phyloP scores from a whole-genome alignment of 768 basidiomycete genomes.

The Daedaleopsis sinensis region DNA sequence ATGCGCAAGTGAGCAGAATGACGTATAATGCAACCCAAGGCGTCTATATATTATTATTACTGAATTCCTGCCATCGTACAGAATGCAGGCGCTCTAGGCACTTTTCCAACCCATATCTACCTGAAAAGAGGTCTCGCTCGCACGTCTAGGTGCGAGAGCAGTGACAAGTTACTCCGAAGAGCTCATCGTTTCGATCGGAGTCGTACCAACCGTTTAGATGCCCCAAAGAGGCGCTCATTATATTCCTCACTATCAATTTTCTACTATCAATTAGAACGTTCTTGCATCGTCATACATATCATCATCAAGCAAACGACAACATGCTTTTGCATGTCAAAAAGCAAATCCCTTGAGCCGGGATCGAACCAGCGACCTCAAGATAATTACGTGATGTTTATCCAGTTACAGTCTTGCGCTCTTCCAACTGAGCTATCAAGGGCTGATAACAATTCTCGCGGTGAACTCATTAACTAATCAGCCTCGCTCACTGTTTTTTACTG shows the following conservation, averaged over 20 bases:
- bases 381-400: background rate
- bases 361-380: slow-evolving; percentile 2
- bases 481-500: too few relatives aligned
- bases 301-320: too few relatives aligned
- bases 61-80: background rate
- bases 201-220: too few relatives aligned
- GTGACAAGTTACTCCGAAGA: too few relatives aligned
- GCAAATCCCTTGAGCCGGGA: background rate
- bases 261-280: too few relatives aligned
- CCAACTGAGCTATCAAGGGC: slow-evolving; percentile 26
- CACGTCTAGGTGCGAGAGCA: too few relatives aligned
- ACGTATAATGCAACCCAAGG: background rate
- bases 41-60: background rate
- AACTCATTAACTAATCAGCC: too few relatives aligned
- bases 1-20: slow-evolving; percentile 64
- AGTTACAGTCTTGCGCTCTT: slow-evolving; percentile 20
- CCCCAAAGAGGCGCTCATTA: too few relatives aligned
- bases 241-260: too few relatives aligned
- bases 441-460: background rate
- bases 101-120: too few relatives aligned
- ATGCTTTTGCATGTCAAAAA: background rate
- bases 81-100: background rate
- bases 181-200: background rate
- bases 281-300: too few relatives aligned
- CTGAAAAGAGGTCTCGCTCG: too few relatives aligned